Evolutionary conservation across 2,329 filamentous ascomycete genomes (phyloP), one percentile per base, ranked within the genome.

Genomic region (Cladobotryum protrusum): DNA sequence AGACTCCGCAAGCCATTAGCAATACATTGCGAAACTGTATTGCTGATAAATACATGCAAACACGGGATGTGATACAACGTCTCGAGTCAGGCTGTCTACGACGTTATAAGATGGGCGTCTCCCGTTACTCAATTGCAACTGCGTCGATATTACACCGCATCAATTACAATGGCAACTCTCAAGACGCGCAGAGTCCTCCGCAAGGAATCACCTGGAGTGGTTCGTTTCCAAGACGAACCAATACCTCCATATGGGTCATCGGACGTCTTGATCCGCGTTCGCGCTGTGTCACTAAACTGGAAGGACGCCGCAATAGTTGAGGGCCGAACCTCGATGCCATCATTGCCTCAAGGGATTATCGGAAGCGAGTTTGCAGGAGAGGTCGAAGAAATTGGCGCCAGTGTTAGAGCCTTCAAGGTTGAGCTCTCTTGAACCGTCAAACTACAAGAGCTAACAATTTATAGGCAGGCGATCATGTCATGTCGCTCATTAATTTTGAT

Each of bases 251-350:
- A 39, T 32, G 48, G 43, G n/a, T 32, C 49, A 39, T 48, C 49
- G 13, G 45, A 47, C 17, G 39, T 51, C 5, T 15, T 51, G 15
- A 40, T 51, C 20, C 40, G 40, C 18, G 49, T 51, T n/a, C 49
- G 32, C 11, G 49, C 49, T 12, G 45, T 51, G 11, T 48, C 49
- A 4, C 19, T 51, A 7, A 51, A 51, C 34, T 51, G 41, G 18
- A 47, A 48, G 11, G 49, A 51, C 19, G 15, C 41, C 6, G 45
- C 45, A n/a, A 51, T 48, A 15, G 15, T 43, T 12, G 40, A 51
- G 7, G 49, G 41, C 3, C 34, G 41, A 2, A 37, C 43, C 17
- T 45, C 49, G 3, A 48, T 36, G 49, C 44, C 49, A 13, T 19
- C 32, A 5, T 33, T 41, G 3, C 24, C 44, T 24, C 40, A 51